Evolutionary conservation across 2,329 filamentous ascomycete species (phyloP), one percentile per base, ranked within the genome.

Genomic region (Hansfordia pulvinata): DNA sequence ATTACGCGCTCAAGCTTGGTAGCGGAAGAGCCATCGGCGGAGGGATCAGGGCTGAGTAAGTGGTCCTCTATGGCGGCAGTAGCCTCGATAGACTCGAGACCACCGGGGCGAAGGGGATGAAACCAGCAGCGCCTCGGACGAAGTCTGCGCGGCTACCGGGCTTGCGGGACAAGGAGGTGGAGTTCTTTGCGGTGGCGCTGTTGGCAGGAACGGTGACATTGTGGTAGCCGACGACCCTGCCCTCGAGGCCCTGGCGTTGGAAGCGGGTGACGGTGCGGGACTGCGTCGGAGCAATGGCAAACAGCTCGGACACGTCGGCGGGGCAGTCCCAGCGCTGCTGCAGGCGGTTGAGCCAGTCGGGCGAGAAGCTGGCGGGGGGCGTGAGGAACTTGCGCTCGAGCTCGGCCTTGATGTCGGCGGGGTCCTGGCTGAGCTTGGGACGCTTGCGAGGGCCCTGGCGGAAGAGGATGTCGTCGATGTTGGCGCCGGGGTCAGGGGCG

Each of bases 221-320:
- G 46, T 77, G 80, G 53, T 98, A 96, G 26, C 86, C 86, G 7
- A 83, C 93, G 14, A 98, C 88, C 27, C 79, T 71, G 13, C 90
- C 90, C 53, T 96, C 85, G 10, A 96, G 65, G 5, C 90, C 90
- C 53, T 93, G 84, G 29, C 90, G 70, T 23, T 76, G 79, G 50
- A 98, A 98, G 17, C 90, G 76, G 16, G 84, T 93, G 39, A 94
- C 77, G n/a, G 86, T 96, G 31, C 90, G 74, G 10, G 85, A 88
- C 54, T 96, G 90, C 0, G 88, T 92, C 4, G 85, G 82, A 2
- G 85, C 84, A 29, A 96, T 67, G 35, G 77, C 72, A 53, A 93
- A 93, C 11, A 96, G 67, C 30, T 84, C 75, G n/a, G 74, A 69
- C 47, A 86, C 80, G 42, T 93, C 78, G 19, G 75, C 69, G 4